A percentile compares a stretch with the other conserved stretches of the same genome.
These are phyloP conservation scores for Sonneratia caseolaris DNA, from an alignment of 345 rosid species.

Conservation along the genomic window DNA sequence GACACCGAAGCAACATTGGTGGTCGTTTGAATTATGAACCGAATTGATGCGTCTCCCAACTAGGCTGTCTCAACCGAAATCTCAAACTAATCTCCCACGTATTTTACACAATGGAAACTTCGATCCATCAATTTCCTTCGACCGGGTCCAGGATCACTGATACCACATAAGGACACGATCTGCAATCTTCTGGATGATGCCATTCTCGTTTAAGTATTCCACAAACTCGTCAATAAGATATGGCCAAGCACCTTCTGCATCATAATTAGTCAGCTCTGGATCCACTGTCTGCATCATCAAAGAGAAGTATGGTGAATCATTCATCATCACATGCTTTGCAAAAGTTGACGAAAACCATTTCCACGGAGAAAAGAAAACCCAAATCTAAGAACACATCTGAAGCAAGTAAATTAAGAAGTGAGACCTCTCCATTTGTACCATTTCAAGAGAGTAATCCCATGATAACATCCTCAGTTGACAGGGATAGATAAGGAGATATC, in stretches of 20 bases:
- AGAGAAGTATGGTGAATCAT: neutral
- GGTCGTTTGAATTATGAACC: neutral
- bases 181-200: conserved; percentile 28
- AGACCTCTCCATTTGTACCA: neutral
- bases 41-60: neutral
- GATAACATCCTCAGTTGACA: neutral
- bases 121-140: neutral
- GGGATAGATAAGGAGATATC: neutral
- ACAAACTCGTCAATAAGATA: conserved; percentile 93
- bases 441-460: neutral
- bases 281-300: conserved; percentile 51
- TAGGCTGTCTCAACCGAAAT: neutral
- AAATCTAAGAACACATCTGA: neutral
- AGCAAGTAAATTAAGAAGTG: neutral
- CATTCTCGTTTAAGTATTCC: conserved; percentile 74
- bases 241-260: conserved; percentile 97
- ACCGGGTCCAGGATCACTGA: neutral
- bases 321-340: neutral
- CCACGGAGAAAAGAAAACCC: neutral
- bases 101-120: neutral
- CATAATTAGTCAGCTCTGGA: conserved; percentile 56
- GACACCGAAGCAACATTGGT: neutral
- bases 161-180: neutral
- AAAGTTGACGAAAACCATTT: neutral
- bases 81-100: neutral